These are phyloP conservation scores for Yamadazyma dendronema DNA, from an alignment of 1,139 yeast genomes.

Conservation along the genomic window DNA sequence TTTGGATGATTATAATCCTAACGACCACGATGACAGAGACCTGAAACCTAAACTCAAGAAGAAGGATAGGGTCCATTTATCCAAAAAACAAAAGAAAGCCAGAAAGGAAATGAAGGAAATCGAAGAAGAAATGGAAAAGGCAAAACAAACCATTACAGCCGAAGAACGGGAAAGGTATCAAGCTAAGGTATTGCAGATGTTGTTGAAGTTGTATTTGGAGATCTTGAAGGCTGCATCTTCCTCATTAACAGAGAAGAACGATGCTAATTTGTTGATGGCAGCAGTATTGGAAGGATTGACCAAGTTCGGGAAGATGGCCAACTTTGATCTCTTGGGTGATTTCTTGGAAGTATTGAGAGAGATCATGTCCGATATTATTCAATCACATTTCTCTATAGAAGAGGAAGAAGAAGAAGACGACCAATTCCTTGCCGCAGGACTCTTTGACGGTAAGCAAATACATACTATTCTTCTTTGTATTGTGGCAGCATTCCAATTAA, in stretches of 20 bases:
- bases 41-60: constrained; percentile 52
- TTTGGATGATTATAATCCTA: constrained; percentile 78
- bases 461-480: constrained; percentile 80
- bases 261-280: constrained; percentile 62
- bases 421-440: constrained; percentile 31
- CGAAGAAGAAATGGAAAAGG: constrained; percentile 83
- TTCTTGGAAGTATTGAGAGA: constrained; percentile 86
- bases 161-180: constrained; percentile 86
- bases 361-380: constrained; percentile 51
- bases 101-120: constrained; percentile 84
- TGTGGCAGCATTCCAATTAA: constrained; percentile 82
- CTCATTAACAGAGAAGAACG: constrained; percentile 40
- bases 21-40: constrained; percentile 32
- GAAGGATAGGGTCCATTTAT: constrained; percentile 84
- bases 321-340: constrained; percentile 89
- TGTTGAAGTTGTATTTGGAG: constrained; percentile 73
- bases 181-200: constrained; percentile 74
- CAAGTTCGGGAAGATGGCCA: constrained; percentile 86
- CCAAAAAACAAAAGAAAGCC: constrained; percentile 83
- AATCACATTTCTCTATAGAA: constrained; percentile 21
- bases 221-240: constrained; percentile 55
- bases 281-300: constrained; percentile 90
- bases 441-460: constrained; percentile 35
- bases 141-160: constrained; percentile 82
- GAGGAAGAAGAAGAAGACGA: constrained; percentile 20